Conservation (phyloP, 495 filamentous ascomycete species). For the Talaromyces trachyspermus region DNA sequence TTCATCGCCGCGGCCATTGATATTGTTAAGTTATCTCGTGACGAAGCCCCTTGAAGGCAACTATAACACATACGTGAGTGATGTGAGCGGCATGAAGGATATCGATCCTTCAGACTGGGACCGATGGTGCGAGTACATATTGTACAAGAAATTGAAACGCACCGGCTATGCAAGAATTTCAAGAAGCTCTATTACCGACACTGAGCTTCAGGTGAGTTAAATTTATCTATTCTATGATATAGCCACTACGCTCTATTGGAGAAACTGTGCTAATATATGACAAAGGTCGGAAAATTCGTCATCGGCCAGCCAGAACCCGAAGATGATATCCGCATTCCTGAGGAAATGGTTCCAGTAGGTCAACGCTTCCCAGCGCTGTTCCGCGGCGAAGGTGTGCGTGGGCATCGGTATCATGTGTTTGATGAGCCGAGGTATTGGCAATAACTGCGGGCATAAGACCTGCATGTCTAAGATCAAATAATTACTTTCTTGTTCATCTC, state of each 20-base stretch:
- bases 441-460: slow-evolving; percentile 11
- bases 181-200: slow-evolving; percentile 89
- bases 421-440: slow-evolving; percentile 76
- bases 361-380: slow-evolving; percentile 85
- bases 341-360: slow-evolving; percentile 64
- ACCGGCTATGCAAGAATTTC: slow-evolving; percentile 88
- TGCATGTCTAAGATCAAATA: too few species aligned
- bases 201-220: slow-evolving; percentile 77
- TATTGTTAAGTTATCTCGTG: slow-evolving; percentile 88
- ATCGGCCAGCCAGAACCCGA: slow-evolving; percentile 63
- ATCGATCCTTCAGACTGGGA: slow-evolving; percentile 94
- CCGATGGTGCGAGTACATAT: slow-evolving; percentile 97
- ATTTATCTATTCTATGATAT: too few species aligned
- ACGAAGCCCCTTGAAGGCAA: slow-evolving; percentile 87
- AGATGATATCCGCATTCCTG: slow-evolving; percentile 49
- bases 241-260: too few species aligned
- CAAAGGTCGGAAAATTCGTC: slow-evolving; percentile 83
- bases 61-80: slow-evolving; percentile 93
- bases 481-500: too few species aligned
- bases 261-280: slow-evolving; percentile 15
- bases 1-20: slow-evolving; percentile 66
- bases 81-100: slow-evolving; percentile 84
- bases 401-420: slow-evolving; percentile 94
- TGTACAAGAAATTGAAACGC: slow-evolving; percentile 83
- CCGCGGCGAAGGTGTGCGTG: slow-evolving; percentile 76